Percentiles rank a stretch among this genome's conserved stretches.
Conservation (phyloP, 495 filamentous ascomycete species). For the Rusavskia elegans region DNA sequence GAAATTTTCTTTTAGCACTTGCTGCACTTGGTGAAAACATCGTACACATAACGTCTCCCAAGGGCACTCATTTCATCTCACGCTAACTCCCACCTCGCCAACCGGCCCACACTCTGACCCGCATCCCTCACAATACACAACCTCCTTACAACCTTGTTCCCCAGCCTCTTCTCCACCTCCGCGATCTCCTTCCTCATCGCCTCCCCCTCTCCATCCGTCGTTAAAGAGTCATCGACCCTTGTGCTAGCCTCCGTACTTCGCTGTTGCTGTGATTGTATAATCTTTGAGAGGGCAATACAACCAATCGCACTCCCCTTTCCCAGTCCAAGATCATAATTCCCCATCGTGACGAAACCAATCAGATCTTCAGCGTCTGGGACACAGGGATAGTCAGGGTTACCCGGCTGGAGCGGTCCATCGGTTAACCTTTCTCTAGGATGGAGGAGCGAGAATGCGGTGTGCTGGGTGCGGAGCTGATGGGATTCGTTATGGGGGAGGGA, state of each 20-base stretch:
- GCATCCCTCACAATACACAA: slow-evolving; percentile 70
- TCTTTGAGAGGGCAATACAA: slow-evolving; percentile 45
- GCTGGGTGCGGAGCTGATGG: slow-evolving; percentile 2
- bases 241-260: not conserved
- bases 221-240: slow-evolving; percentile 14
- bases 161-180: not conserved
- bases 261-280: slow-evolving; percentile 10
- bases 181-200: not conserved
- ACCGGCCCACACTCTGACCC: slow-evolving; percentile 57
- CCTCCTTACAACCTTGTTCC: slow-evolving; percentile 14
- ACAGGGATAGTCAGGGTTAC: slow-evolving; percentile 37
- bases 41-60: too few species aligned
- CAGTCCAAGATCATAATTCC: slow-evolving; percentile 65
- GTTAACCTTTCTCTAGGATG: slow-evolving; percentile 25
- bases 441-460: slow-evolving; percentile 6
- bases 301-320: slow-evolving; percentile 67
- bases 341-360: slow-evolving; percentile 83
- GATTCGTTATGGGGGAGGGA: slow-evolving; percentile 7
- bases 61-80: slow-evolving; percentile 16
- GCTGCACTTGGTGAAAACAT: too few species aligned
- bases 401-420: slow-evolving; percentile 22
- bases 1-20: too few species aligned
- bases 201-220: slow-evolving; percentile 12
- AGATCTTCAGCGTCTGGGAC: slow-evolving; percentile 63
- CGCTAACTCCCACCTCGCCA: slow-evolving; percentile 66